Conservation (phyloP, 371 early-diverging fungal genomes). For the Blakeslea trispora region DNA sequence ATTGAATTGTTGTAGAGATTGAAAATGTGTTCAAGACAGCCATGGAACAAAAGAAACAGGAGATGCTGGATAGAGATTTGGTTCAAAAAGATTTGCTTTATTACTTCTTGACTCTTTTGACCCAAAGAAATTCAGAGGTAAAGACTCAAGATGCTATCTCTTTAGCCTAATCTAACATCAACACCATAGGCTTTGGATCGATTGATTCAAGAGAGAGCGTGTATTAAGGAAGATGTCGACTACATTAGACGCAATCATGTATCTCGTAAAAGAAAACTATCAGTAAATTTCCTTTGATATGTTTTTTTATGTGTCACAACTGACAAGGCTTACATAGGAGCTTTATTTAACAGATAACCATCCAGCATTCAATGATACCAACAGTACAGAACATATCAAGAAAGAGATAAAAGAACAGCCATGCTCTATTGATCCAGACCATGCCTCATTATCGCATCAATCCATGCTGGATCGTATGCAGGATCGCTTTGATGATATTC, state of each 20-base stretch:
- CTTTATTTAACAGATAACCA: too few relatives aligned
- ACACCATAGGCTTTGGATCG: neutral
- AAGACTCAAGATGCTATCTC: too few relatives aligned
- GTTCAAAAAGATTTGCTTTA: conserved; percentile 49
- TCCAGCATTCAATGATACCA: too few relatives aligned
- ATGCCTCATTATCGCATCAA: neutral
- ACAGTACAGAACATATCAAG: neutral
- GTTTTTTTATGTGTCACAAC: too few relatives aligned
- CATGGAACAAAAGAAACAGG: conserved; percentile 55
- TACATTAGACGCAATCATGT: too few relatives aligned
- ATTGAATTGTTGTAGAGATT: conserved; percentile 58
- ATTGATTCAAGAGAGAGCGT: neutral
- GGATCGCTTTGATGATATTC: conserved; percentile 73
- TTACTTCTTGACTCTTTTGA: conserved; percentile 11
- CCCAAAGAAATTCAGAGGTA: conserved; percentile 7
- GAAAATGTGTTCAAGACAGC: conserved; percentile 55
- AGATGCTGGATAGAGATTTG: conserved; percentile 52
- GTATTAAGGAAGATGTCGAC: neutral
- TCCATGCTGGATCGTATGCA: conserved; percentile 41
- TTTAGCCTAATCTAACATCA: neutral
- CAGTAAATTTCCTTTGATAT: neutral
- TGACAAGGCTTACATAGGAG: too few relatives aligned
- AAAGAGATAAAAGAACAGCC: neutral
- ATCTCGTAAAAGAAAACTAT: conserved; percentile 3
- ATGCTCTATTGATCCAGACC: too few relatives aligned